Base-by-base conservation (phyloP, 2,329 filamentous ascomycete genomes). In the Cladosporium colombiae region DNA sequence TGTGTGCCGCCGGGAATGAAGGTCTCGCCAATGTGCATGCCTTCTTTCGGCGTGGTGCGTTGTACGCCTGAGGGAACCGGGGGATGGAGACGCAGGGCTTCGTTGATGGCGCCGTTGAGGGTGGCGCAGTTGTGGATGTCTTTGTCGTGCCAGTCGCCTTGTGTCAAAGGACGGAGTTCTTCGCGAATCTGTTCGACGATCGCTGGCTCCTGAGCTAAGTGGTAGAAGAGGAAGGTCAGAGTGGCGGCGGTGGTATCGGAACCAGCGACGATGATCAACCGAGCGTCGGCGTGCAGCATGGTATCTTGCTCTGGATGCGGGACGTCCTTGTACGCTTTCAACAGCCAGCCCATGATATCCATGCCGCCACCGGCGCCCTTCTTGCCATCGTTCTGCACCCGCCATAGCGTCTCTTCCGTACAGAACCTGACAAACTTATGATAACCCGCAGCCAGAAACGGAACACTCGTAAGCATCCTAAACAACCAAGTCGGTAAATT, bases 221-320 rank as follows among this genome's bases (percentile, higher is more conserved):
- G 69, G 67, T 80, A 82, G 71, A 83, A 80, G 7, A 81, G 70
- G 60, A 74, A 74, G 0, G 78, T 76, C 23, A 83, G 68, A 0
- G 78, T 76, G 0, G 77, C 74, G 8, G 79, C 74, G 0, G 79
- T 81, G 7, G 81, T 83, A 66, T 83, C 81, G 40, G 76, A 79
- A 5, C 78, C 78, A 27, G 78, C 78, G 27, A 79, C 73, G 21
- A 80, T 75, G 40, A 79, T 71, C 27, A 75, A 58, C 11, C 69
- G 65, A 55, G 68, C 62, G 53, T 74, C 73, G 5, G 70, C 73
- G 53, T 70, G 70, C 27, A 74, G 65, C 68, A 71, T 67, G 2
- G 68, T 59, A 60, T 74, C 72, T 2, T 69, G 65, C 40, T 70
- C 70, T 11, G 72, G 72, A n/a, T 72, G 66, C 37, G 69, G 67